Percentiles rank a stretch among this genome's conserved stretches.
These are phyloP conservation scores for Xanthoconium stramineum DNA, from an alignment of 768 basidiomycete species.

Conservation along the genomic window DNA sequence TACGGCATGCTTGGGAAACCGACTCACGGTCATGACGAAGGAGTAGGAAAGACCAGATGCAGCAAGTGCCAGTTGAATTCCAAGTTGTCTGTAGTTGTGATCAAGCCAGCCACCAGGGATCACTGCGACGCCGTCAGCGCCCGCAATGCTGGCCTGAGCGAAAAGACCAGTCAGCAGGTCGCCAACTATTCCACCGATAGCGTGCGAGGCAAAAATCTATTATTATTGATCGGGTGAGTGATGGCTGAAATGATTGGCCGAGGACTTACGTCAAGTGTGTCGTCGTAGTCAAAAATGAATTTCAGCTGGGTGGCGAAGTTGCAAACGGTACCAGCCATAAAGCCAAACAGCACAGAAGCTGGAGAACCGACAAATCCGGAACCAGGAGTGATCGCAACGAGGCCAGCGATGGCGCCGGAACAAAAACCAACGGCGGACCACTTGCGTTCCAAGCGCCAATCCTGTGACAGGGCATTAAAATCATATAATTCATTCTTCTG, in stretches of 20 bases:
- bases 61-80: conserved; percentile 79
- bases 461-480: conserved; percentile 37
- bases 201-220: conserved; percentile 91
- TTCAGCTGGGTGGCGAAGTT: conserved; percentile 98
- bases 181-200: conserved; percentile 73
- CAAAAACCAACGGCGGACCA: conserved; percentile 96
- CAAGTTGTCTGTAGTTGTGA: conserved; percentile 78
- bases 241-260: neutral
- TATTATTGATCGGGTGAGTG: conserved; percentile 25
- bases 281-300: conserved; percentile 72
- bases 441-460: conserved; percentile 90
- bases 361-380: conserved; percentile 81
- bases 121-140: conserved; percentile 65
- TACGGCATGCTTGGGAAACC: neutral
- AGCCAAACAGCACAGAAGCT: conserved; percentile 82
- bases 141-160: conserved; percentile 75
- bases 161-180: conserved; percentile 87
- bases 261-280: conserved; percentile 68
- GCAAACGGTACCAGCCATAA: conserved; percentile 78
- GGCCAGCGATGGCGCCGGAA: conserved; percentile 87
- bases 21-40: conserved; percentile 70
- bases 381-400: conserved; percentile 87
- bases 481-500: neutral
- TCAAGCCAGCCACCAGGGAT: conserved; percentile 89
- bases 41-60: conserved; percentile 63